These are phyloP conservation scores for Zygosaccharomyces rouxii DNA, from an alignment of 805 yeast genomes.

Conservation along the genomic window DNA sequence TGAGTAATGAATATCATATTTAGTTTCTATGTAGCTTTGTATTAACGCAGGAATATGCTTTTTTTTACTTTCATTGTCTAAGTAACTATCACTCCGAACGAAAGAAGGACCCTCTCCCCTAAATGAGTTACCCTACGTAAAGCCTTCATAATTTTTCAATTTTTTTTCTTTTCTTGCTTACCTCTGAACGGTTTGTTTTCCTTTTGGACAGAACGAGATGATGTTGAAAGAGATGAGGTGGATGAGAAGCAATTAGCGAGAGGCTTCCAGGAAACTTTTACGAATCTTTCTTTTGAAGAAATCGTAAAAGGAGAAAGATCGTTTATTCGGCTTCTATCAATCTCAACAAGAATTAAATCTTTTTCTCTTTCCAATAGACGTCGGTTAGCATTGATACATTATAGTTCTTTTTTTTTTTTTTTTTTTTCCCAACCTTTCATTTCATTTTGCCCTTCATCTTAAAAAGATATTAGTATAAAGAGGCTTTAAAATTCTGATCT, in stretches of 20 bases:
- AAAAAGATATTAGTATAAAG: too few species aligned
- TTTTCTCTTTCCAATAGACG: background rate
- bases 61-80: too few species aligned
- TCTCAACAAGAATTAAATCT: background rate
- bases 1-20: background rate
- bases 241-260: slow-evolving; percentile 2
- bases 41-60: background rate
- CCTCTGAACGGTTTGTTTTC: slow-evolving; percentile 2
- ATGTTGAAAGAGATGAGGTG: slow-evolving; percentile 2
- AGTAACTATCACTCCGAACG: background rate
- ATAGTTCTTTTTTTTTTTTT: background rate
- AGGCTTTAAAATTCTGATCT: background rate
- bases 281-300: background rate
- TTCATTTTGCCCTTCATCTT: too few species aligned
- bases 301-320: background rate
- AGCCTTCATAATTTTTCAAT: background rate
- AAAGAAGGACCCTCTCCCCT: background rate
- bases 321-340: background rate
- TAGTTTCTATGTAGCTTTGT: background rate
- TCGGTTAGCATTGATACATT: background rate
- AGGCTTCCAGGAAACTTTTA: background rate
- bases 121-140: background rate
- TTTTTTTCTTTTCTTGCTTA: slow-evolving; percentile 1
- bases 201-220: slow-evolving; percentile 5
- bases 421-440: too few species aligned